Evolutionary conservation across 2,329 filamentous ascomycete genomes (phyloP), one percentile per base, ranked within the genome.

Genomic region (Immersiporthe knoxdaviesiana): DNA sequence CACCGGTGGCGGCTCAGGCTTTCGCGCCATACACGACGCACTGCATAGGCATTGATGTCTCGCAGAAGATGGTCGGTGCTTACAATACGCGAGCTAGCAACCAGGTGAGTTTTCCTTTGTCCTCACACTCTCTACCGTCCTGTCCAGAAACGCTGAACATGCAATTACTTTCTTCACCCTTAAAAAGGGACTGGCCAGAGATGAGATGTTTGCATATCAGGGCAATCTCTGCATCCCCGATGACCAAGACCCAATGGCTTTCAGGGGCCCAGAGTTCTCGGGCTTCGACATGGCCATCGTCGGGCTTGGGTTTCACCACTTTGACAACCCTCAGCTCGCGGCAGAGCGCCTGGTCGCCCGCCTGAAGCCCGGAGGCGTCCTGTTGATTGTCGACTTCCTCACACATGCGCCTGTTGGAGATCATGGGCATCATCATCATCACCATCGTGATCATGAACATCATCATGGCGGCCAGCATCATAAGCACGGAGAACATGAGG

Each of bases 321-420:
- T 92, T 67, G 85, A 88, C 70, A 83, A 93, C 74, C 88, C 90
- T 4, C 82, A 81, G 1, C 79, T 89, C 39, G 87, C 89, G 0
- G 84, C 90, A 6, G 80, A 80, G 71, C 82, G 86, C 62, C 80
- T 94, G 47, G 87, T 83, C 4, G 82, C 87, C 75, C 85, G 91
- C 12, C 80, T 94, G 69, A 85, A 84, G 72, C 84, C 85, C 2
- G 90, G 90, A 3, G 92, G 92, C 14, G 86, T 89, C 1, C 80
- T 92, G 59, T 79, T 92, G 63, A 86, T 94, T 67, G 80, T 91
- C 60, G 91, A 94, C 75, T 90, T 93, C 70, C 75, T 91, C 24
- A 82, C 88, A 11, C 87, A 90, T 72, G 82, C 73, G 61, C 76
- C 77, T 39, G 72, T 62, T 30, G 56, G 16, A 27, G 44, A 27